Conservation (phyloP, 23 red algal genomes). For the Gracilaria domingensis region DNA sequence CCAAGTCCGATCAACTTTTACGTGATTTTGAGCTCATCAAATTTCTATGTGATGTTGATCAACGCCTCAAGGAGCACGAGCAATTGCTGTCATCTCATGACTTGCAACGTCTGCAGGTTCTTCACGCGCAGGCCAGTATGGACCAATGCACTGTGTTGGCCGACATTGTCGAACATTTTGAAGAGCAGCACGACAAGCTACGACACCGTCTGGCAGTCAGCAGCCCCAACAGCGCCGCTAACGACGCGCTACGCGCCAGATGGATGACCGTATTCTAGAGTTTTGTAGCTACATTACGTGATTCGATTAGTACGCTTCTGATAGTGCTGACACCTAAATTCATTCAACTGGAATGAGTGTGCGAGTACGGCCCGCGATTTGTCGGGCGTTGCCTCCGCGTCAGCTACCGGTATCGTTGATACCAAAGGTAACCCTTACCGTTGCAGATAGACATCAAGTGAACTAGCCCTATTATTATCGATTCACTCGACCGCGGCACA, state of each 20-base stretch:
- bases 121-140: slow-evolving; percentile 42
- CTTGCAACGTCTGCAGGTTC: slow-evolving; percentile 32
- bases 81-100: slow-evolving; percentile 23
- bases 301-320: neutral
- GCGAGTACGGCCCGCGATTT: no score
- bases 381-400: no score
- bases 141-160: slow-evolving; percentile 36
- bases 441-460: no score
- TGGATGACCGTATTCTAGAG: slow-evolving; percentile 30
- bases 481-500: no score
- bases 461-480: no score
- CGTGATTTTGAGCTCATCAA: slow-evolving; percentile 57
- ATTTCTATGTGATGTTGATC: slow-evolving; percentile 44
- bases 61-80: slow-evolving; percentile 25
- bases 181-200: slow-evolving; percentile 42
- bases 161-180: slow-evolving; percentile 60
- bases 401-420: no score
- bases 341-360: neutral
- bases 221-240: slow-evolving; percentile 39
- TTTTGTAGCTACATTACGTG: neutral
- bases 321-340: neutral
- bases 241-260: slow-evolving; percentile 10
- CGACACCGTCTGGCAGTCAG: slow-evolving; percentile 41
- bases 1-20: slow-evolving; percentile 57
- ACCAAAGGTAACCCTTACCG: no score